A percentile compares a stretch with the other conserved stretches of the same genome.
phyloP scores from a whole-genome alignment of 2,329 filamentous ascomycete genomes.

The Lachnellula suecica region DNA sequence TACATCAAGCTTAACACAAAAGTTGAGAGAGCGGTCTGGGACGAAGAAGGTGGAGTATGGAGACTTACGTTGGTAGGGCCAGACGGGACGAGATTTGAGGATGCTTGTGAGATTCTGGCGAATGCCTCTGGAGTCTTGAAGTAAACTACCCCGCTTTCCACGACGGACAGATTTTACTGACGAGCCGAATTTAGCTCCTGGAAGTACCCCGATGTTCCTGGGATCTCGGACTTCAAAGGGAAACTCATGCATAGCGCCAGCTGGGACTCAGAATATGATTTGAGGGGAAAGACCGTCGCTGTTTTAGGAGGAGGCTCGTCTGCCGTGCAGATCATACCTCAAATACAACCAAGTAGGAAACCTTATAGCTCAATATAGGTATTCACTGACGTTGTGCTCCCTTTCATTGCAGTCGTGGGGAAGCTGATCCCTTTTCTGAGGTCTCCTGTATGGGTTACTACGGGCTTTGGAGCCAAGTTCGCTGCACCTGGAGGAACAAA shows the following conservation, averaged over 20 bases:
- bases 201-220: conserved; percentile 51
- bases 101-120: conserved; percentile 47
- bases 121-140: conserved; percentile 51
- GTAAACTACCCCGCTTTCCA: conserved; percentile 26
- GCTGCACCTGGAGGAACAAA: conserved; percentile 20
- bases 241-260: conserved; percentile 53
- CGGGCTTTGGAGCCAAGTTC: conserved; percentile 26
- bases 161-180: not conserved
- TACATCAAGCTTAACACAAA: conserved; percentile 44
- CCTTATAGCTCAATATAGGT: conserved; percentile 13
- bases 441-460: conserved; percentile 52
- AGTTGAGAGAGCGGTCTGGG: conserved; percentile 43
- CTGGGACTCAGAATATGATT: conserved; percentile 49
- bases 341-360: conserved; percentile 46
- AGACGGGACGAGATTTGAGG: conserved; percentile 24
- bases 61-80: conserved; percentile 8
- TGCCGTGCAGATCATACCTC: conserved; percentile 52
- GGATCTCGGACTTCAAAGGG: conserved; percentile 49
- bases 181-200: conserved; percentile 27
- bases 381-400: conserved; percentile 54
- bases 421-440: conserved; percentile 55
- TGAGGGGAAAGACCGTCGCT: conserved; percentile 52
- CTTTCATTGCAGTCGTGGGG: conserved; percentile 47
- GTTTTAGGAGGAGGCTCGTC: conserved; percentile 56
- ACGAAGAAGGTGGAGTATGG: conserved; percentile 42